phyloP scores from a whole-genome alignment of 2,329 filamentous ascomycete species.

The Lachnellula subtilissima region DNA sequence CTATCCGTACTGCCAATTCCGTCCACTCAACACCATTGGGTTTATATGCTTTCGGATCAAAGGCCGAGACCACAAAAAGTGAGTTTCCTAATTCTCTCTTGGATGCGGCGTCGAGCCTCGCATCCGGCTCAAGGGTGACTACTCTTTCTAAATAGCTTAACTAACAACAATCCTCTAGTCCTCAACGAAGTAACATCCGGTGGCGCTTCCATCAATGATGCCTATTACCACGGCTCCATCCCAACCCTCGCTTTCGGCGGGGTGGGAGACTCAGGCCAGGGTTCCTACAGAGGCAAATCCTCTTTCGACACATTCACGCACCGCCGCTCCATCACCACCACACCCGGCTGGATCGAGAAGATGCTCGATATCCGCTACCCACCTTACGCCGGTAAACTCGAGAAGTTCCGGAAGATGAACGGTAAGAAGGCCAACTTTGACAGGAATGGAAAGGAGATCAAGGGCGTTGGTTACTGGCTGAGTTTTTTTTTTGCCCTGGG shows the following conservation, averaged over 20 bases:
- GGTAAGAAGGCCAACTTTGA: conserved; percentile 54
- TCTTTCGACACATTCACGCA: conserved; percentile 66
- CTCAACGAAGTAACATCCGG: conserved; percentile 61
- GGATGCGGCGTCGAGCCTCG: background rate
- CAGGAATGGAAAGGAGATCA: conserved; percentile 49
- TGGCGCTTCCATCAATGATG: conserved; percentile 61
- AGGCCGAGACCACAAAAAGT: conserved; percentile 72
- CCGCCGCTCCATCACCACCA: conserved; percentile 51
- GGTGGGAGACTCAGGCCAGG: conserved; percentile 72
- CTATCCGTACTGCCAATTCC: conserved; percentile 73
- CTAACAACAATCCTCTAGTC: conserved; percentile 38
- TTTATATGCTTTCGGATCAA: conserved; percentile 79
- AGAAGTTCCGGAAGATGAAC: conserved; percentile 41
- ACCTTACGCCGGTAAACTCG: conserved; percentile 48
- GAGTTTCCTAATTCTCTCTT: conserved; percentile 28
- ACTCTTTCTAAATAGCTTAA: background rate
- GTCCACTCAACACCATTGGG: conserved; percentile 80
- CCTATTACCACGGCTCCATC: conserved; percentile 66
- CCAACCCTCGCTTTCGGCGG: conserved; percentile 75
- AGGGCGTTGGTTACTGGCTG: conserved; percentile 51
- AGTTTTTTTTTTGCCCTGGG: conserved; percentile 49
- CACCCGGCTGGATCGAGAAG: conserved; percentile 62
- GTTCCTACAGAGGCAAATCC: conserved; percentile 73
- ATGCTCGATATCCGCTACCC: conserved; percentile 65
- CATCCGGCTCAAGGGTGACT: background rate